phyloP scores from a whole-genome alignment of 169 alveolate genomes.

The Cryptosporidium parvum region DNA sequence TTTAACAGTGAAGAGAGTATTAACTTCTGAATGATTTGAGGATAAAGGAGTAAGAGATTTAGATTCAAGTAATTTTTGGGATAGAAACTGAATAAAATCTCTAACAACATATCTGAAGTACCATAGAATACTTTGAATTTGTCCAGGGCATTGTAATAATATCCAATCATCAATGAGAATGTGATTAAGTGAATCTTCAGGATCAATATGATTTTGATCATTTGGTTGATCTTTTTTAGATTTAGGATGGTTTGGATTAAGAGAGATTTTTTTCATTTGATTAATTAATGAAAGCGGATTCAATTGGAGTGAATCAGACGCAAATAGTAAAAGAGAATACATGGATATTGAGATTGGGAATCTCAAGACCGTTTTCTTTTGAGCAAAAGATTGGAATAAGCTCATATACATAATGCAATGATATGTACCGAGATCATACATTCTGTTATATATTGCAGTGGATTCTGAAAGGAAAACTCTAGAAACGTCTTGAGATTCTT shows the following conservation, averaged over 20 bases:
- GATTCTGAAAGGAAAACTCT: slow-evolving; percentile 40
- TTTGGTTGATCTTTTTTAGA: not conserved
- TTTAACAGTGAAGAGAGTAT: not conserved
- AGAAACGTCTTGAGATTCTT: slow-evolving; percentile 17
- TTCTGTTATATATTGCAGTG: slow-evolving; percentile 53
- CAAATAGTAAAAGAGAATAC: slow-evolving; percentile 38
- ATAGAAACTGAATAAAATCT: slow-evolving; percentile 34
- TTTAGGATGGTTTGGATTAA: not conserved
- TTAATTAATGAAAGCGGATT: slow-evolving; percentile 35
- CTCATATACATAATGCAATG: slow-evolving; percentile 65
- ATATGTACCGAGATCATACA: slow-evolving; percentile 60
- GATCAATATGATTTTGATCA: not conserved
- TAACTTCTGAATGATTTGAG: too few relatives aligned
- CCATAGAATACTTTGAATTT: slow-evolving; percentile 63
- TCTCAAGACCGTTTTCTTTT: slow-evolving; percentile 22
- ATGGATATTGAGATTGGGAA: slow-evolving; percentile 59
- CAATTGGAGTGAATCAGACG: slow-evolving; percentile 37
- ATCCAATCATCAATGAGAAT: slow-evolving; percentile 57
- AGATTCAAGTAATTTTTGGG: slow-evolving; percentile 17
- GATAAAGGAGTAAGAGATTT: not conserved
- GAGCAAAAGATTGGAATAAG: slow-evolving; percentile 40
- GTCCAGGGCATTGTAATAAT: slow-evolving; percentile 58
- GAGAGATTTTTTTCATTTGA: slow-evolving; percentile 16
- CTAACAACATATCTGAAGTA: slow-evolving; percentile 52
- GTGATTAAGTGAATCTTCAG: slow-evolving; percentile 6